A percentile compares a stretch with the other conserved stretches of the same genome.
These are phyloP conservation scores for Poa pratensis DNA, from an alignment of 176 grass and related monocot genomes.

Conservation along the genomic window DNA sequence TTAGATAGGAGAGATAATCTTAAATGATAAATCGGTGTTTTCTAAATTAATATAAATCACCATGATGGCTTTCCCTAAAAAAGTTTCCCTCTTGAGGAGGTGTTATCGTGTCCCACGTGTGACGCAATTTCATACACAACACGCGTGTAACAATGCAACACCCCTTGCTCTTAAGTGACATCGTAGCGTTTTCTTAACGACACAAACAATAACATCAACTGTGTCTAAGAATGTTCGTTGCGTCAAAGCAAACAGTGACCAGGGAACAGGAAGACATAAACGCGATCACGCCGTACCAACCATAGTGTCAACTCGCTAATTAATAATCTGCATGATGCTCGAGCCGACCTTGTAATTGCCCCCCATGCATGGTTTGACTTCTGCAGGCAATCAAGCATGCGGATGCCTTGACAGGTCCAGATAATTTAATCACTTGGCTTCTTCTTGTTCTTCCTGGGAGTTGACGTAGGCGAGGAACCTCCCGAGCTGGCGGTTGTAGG, in stretches of 20 bases:
- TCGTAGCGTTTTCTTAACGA: background rate
- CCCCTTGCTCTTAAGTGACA: no score
- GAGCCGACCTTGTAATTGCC: background rate
- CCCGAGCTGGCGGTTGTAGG: conserved; percentile 75
- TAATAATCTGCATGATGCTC: background rate
- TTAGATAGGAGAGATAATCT: no score
- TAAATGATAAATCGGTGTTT: no score
- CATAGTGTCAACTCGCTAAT: background rate
- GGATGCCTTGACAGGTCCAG: no score
- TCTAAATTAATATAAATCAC: no score
- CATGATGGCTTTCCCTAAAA: no score
- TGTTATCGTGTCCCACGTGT: no score
- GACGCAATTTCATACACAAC: no score
- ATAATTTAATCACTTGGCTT: background rate
- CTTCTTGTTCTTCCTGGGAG: conserved; percentile 1
- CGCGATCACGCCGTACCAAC: background rate
- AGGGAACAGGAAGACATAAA: background rate
- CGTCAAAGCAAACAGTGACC: background rate
- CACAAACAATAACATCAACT: background rate
- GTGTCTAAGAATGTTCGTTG: background rate
- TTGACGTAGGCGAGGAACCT: conserved; percentile 67
- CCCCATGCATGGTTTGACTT: background rate
- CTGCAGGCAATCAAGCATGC: background rate
- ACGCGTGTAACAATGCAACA: no score
- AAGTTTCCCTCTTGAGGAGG: no score